Base-by-base conservation (phyloP, 345 rosid genomes). In the Brassica juncea region DNA sequence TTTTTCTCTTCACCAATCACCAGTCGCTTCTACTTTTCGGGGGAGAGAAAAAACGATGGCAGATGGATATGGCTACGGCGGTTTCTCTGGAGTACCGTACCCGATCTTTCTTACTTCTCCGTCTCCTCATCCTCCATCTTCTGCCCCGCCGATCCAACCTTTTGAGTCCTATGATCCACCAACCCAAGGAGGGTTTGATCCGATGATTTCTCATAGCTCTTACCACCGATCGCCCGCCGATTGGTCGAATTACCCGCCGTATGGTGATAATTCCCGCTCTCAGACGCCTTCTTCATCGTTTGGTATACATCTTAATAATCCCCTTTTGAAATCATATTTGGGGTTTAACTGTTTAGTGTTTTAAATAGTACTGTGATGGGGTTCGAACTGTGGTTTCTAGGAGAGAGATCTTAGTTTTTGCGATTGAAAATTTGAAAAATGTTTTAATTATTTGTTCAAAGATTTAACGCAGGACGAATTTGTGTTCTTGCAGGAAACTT, bases 401-500 rank as follows among this genome's bases (percentile, higher is more conserved):
- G 72, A 66, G 52, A 44, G 15, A 44, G 52, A 44, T 44, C 49
- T 42, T 10, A 42, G 4, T 10, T 42, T 10, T 10, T 42, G 14
- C 4, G 8, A 42, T 42, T 44, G 3, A 44, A 23, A 23, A 44
- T 44, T 44, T 44, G 52, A 44, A 37, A 30, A 42, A 42, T 42
- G 49, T 42, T 42, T 37, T 37, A 1, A 6, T 30, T 32, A 8
- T 15, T 71, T 14, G 39, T 52, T 10, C 12, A 0, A 9, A 39
- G 68, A 14, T 66, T 58, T 44, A 57, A 71, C 15, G 4, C 60
- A 4, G 6, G 16, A 58, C 0, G 47, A 39, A 10, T 55, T 25
- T 67, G 11, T 70, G 47, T 57, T 34, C n/a, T 25, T 85, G 78
- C 87, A 87, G 97, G 84, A 59, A 42, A 68, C 52, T 78, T 67